These are phyloP conservation scores for Circinella minor DNA, from an alignment of 371 early-diverging fungal genomes.

Conservation along the genomic window DNA sequence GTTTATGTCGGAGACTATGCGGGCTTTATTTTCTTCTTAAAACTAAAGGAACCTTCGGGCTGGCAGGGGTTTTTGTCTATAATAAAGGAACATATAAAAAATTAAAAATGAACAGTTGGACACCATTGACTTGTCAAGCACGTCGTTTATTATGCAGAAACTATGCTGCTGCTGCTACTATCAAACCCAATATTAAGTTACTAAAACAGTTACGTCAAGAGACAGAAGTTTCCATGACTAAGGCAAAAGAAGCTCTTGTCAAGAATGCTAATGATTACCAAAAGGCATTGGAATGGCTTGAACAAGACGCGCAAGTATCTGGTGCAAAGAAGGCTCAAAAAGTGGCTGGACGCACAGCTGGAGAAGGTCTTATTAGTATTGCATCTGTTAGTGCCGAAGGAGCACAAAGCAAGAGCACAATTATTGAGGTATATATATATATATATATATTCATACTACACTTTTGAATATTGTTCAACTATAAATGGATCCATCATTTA, in stretches of 20 bases:
- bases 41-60: no score
- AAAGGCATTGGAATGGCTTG: slow-evolving; percentile 84
- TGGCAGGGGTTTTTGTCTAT: no score
- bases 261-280: slow-evolving; percentile 76
- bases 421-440: slow-evolving; percentile 63
- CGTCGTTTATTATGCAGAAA: slow-evolving; percentile 10
- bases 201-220: slow-evolving; percentile 81
- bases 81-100: neutral
- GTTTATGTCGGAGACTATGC: no score
- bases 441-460: no score
- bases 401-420: slow-evolving; percentile 53
- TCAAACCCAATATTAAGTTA: slow-evolving; percentile 75
- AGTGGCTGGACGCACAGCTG: slow-evolving; percentile 53
- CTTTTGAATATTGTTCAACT: no score
- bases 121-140: neutral
- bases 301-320: slow-evolving; percentile 67
- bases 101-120: slow-evolving; percentile 1
- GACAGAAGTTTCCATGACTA: slow-evolving; percentile 82
- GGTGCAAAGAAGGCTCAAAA: slow-evolving; percentile 77
- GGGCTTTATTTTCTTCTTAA: no score
- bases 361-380: slow-evolving; percentile 72
- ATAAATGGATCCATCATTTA: no score
- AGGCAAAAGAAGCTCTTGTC: slow-evolving; percentile 87
- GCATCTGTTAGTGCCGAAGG: slow-evolving; percentile 52
- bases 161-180: slow-evolving; percentile 29